A percentile compares a stretch with the other conserved stretches of the same genome.
Evolutionary conservation across 495 filamentous ascomycete species (phyloP).

Genomic region (Penicillium steckii): DNA sequence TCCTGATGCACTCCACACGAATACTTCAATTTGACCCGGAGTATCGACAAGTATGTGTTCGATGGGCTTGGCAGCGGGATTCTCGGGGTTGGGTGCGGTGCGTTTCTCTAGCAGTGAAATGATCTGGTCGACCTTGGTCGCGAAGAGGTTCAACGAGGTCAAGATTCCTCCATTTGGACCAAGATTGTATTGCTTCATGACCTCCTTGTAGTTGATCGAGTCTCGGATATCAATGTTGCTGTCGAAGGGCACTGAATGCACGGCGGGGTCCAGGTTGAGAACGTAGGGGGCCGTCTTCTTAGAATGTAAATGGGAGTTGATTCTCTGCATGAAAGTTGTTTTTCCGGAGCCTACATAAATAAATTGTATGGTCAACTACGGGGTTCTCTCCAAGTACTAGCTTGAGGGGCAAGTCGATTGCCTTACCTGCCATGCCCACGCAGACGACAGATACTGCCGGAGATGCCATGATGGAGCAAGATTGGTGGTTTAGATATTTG

Average conservation of each 20-base stretch:
- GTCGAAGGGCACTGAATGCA: conserved; percentile 93
- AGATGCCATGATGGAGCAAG: conserved; percentile 36
- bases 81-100: conserved; percentile 59
- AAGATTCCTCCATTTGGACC: conserved; percentile 98
- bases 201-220: conserved; percentile 98
- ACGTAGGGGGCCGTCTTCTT: conserved; percentile 80
- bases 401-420: conserved; percentile 1
- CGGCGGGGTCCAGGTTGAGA: conserved; percentile 95
- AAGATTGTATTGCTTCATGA: conserved; percentile 98
- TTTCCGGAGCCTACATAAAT: conserved; percentile 77
- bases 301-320: conserved; percentile 84
- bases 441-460: conserved; percentile 79
- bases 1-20: conserved; percentile 94
- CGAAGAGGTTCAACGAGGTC: conserved; percentile 92
- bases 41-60: conserved; percentile 91
- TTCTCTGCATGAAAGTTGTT: conserved; percentile 97
- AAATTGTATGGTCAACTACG: not conserved
- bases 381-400: not conserved
- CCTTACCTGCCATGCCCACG: conserved; percentile 87
- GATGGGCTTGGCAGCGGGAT: conserved; percentile 62
- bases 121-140: conserved; percentile 96
- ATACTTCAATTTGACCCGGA: conserved; percentile 96
- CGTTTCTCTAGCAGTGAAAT: conserved; percentile 87
- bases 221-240: conserved; percentile 99
- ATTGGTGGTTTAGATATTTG: not conserved